Percentiles rank a stretch among this genome's conserved stretches.
Conservation (phyloP, 495 filamentous ascomycete genomes). For the Aspergillus hancockii region DNA sequence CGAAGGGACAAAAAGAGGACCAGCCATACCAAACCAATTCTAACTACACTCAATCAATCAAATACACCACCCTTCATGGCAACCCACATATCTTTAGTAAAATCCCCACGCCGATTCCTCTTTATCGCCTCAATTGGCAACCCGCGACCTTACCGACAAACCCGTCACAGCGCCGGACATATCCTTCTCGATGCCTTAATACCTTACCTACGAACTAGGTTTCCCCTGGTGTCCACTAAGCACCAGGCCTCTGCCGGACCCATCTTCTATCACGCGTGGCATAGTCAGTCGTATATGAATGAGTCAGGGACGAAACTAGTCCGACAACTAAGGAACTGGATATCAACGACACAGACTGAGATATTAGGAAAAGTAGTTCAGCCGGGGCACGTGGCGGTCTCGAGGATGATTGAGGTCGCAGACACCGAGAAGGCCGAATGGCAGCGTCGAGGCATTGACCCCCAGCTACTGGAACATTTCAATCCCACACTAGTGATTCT, state of each 20-base stretch:
- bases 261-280: slow-evolving; percentile 62
- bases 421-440: slow-evolving; percentile 4
- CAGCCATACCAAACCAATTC: background rate
- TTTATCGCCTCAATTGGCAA: slow-evolving; percentile 78
- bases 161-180: slow-evolving; percentile 83
- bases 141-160: slow-evolving; percentile 60
- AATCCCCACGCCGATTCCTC: slow-evolving; percentile 42
- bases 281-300: slow-evolving; percentile 78
- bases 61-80: background rate
- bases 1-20: no score
- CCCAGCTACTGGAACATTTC: slow-evolving; percentile 22
- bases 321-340: slow-evolving; percentile 40
- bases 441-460: slow-evolving; percentile 14
- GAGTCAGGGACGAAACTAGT: slow-evolving; percentile 55
- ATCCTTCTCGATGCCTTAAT: slow-evolving; percentile 59
- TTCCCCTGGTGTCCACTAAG: slow-evolving; percentile 44
- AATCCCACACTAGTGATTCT: slow-evolving; percentile 64
- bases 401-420: background rate
- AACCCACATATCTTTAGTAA: slow-evolving; percentile 2
- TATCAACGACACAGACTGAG: slow-evolving; percentile 45
- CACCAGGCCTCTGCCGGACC: slow-evolving; percentile 38
- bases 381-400: background rate
- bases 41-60: background rate
- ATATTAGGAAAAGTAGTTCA: slow-evolving; percentile 22
- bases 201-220: slow-evolving; percentile 42